Evolutionary conservation across 768 basidiomycete genomes (phyloP), one percentile per base, ranked within the genome.

Genomic region (Xanthoconium purpureum): DNA sequence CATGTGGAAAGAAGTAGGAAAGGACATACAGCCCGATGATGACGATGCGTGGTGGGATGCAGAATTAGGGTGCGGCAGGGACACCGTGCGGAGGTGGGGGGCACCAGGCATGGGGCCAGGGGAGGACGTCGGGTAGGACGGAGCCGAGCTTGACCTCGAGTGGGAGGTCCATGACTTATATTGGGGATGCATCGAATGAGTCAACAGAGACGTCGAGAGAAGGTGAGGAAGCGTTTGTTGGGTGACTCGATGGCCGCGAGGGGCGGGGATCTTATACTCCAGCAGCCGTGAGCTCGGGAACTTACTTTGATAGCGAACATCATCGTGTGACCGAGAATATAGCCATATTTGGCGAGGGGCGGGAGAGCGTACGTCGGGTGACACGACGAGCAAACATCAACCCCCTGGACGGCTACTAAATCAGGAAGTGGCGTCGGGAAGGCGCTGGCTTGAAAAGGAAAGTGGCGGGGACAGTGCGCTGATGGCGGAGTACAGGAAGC

Each of bases 61-160:
- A 9, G 71, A 60, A 42, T 71, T 71, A 12, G 70, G 70, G 49
- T 71, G 71, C 11, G 70, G 70, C 17, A 71, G 33, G 14, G 71
- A 66, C 6, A 71, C 70, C 4, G 70, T 63, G 15, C 52, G 60
- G 33, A 70, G 44, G 30, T 64, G 68, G 1, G 71, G 70, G 4
- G 70, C 58, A 35, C 57, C 11, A 0, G 70, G 70, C 45, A 58
- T 66, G 18, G 63, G 59, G 6, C 58, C 63, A 5, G 70, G 63
- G 1, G 67, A 59, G 11, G 50, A 13, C 12, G 60, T 47, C 18
- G 65, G 61, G 28, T 63, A 52, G 39, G 55, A 55, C 29, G 54
- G 56, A 28, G 29, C 29, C 0, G 55, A 47, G 28, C 57, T 38
- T 5, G 61, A 37, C 8, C 55, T 33, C 32, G 63, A 37, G n/a